Conservation (phyloP, 169 alveolate species). For the Cryptosporidium parvum region DNA sequence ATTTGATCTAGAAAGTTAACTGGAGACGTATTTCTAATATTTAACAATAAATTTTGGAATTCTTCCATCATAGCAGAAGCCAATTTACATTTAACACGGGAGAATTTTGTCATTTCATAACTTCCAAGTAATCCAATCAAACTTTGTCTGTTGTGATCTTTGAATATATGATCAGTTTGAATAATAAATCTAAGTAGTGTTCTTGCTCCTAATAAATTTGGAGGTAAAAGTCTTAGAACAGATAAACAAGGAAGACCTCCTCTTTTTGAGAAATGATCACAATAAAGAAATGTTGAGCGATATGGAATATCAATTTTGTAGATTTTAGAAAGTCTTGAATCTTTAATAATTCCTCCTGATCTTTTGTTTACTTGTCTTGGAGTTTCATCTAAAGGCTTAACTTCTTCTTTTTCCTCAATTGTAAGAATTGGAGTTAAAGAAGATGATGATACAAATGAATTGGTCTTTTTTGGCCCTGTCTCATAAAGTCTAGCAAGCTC, state of each 20-base stretch:
- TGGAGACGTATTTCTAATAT: slow-evolving; percentile 16
- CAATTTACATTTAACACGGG: slow-evolving; percentile 37
- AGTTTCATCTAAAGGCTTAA: background rate
- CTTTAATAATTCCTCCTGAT: background rate
- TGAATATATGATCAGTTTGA: slow-evolving; percentile 29
- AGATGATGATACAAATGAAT: background rate
- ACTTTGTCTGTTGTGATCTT: slow-evolving; percentile 41
- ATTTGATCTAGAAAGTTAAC: background rate
- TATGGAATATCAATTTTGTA: slow-evolving; percentile 42
- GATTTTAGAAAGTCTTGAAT: slow-evolving; percentile 18
- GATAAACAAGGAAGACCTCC: slow-evolving; percentile 72
- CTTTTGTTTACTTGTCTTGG: background rate
- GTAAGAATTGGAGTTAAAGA: background rate
- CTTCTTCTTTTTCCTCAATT: background rate
- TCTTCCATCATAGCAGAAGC: slow-evolving; percentile 17
- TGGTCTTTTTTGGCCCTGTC: background rate
- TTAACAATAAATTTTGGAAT: slow-evolving; percentile 23
- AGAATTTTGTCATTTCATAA: slow-evolving; percentile 32
- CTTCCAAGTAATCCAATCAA: slow-evolving; percentile 19
- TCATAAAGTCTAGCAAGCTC: slow-evolving; percentile 11
- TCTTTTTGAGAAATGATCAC: slow-evolving; percentile 51
- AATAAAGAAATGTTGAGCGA: slow-evolving; percentile 14
- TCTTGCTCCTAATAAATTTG: slow-evolving; percentile 58
- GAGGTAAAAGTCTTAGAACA: slow-evolving; percentile 49
- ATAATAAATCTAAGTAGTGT: slow-evolving; percentile 43